A percentile compares a stretch with the other conserved stretches of the same genome.
Evolutionary conservation across 768 basidiomycete species (phyloP).

Genomic region (Mycena chlorophos): DNA sequence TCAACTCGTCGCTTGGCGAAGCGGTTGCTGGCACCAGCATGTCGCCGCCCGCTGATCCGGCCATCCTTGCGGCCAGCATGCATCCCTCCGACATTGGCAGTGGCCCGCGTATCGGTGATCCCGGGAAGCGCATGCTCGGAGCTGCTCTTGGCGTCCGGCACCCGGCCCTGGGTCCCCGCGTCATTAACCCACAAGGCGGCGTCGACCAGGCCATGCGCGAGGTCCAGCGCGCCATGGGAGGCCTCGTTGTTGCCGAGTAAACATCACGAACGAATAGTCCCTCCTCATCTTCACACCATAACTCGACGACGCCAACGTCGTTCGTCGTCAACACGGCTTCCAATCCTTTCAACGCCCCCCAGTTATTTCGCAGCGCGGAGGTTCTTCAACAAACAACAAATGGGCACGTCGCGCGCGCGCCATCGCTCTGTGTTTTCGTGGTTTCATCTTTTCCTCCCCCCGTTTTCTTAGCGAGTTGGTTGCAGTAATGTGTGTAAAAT

Average conservation of each 20-base stretch:
- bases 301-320: conserved; percentile 18
- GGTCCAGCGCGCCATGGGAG: conserved; percentile 75
- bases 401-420: conserved; percentile 14
- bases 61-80: conserved; percentile 61
- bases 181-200: conserved; percentile 45
- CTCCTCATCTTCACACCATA: background rate
- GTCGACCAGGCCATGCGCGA: conserved; percentile 63
- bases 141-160: conserved; percentile 83
- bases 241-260: conserved; percentile 74
- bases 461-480: conserved; percentile 18
- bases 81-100: conserved; percentile 43
- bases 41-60: conserved; percentile 58
- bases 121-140: conserved; percentile 87
- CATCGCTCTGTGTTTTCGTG: background rate
- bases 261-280: conserved; percentile 3
- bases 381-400: no score
- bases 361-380: conserved; percentile 14
- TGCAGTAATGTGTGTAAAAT: conserved; percentile 21
- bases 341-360: background rate
- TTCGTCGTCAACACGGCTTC: conserved; percentile 13
- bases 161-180: conserved; percentile 66
- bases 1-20: conserved; percentile 68
- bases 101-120: conserved; percentile 84
- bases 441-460: conserved; percentile 8
- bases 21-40: conserved; percentile 42